These are phyloP conservation scores for Metarhizium guizhouense DNA, from an alignment of 2,329 filamentous ascomycete genomes.

Conservation along the genomic window DNA sequence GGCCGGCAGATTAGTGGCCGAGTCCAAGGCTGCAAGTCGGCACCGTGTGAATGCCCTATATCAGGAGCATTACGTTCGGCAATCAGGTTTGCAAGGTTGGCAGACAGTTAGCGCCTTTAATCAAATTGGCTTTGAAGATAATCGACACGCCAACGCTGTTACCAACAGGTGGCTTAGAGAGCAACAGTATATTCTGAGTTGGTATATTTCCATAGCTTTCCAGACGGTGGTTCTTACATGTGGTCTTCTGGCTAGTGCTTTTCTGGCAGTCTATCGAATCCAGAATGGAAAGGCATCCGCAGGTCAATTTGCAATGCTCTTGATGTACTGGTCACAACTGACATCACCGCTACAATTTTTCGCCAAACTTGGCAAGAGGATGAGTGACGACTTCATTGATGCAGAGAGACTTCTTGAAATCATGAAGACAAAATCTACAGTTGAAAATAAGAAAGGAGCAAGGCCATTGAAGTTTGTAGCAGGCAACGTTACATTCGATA, in stretches of 20 bases:
- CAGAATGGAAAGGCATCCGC: constrained; percentile 49
- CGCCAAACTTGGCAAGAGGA: constrained; percentile 43
- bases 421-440: constrained; percentile 47
- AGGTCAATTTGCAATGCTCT: constrained; percentile 60
- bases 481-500: constrained; percentile 45
- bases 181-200: constrained; percentile 30
- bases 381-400: constrained; percentile 48
- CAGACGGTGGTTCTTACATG: constrained; percentile 57
- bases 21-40: constrained; percentile 39
- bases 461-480: constrained; percentile 39
- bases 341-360: constrained; percentile 66
- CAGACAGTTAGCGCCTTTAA: constrained; percentile 52
- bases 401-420: constrained; percentile 49
- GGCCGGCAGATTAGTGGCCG: constrained; percentile 41
- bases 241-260: constrained; percentile 57
- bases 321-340: constrained; percentile 68
- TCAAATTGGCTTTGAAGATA: constrained; percentile 47
- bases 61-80: constrained; percentile 45
- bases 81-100: constrained; percentile 50
- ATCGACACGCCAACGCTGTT: constrained; percentile 43
- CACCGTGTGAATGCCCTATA: constrained; percentile 44
- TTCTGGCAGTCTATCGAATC: constrained; percentile 56
- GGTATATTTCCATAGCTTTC: constrained; percentile 43
- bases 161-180: constrained; percentile 28
- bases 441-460: constrained; percentile 43